Conservation (phyloP, 192 early-diverging fungal genomes). For the Phlyctochytrium arcticum region DNA sequence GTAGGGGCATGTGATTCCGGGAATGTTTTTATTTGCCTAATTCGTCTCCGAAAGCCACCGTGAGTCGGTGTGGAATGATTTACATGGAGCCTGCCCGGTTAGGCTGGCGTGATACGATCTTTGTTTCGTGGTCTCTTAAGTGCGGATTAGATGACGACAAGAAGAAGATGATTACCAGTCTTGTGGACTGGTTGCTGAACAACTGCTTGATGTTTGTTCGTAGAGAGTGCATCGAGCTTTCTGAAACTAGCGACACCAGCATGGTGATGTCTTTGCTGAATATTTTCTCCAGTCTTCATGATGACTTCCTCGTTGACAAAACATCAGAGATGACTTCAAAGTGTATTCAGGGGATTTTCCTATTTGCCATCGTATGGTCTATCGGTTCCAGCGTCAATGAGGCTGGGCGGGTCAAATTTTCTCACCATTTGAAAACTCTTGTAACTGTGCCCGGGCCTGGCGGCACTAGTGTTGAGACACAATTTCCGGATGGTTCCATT, state of each 20-base stretch:
- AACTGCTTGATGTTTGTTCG: conserved; percentile 44
- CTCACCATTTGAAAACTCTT: conserved; percentile 24
- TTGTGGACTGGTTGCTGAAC: conserved; percentile 51
- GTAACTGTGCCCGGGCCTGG: conserved; percentile 25
- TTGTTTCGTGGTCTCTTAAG: conserved; percentile 53
- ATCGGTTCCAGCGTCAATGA: conserved; percentile 50
- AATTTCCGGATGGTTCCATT: conserved; percentile 43
- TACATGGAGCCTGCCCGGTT: conserved; percentile 55
- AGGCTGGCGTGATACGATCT: conserved; percentile 52
- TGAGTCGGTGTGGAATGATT: conserved; percentile 65
- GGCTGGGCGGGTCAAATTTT: conserved; percentile 42
- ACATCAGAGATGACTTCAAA: conserved; percentile 20
- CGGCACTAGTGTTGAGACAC: conserved; percentile 34
- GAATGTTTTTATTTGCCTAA: not conserved
- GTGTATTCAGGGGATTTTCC: conserved; percentile 44
- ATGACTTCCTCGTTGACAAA: conserved; percentile 36
- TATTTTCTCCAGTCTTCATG: conserved; percentile 49
- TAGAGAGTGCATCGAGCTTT: conserved; percentile 47
- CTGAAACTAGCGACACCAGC: conserved; percentile 49
- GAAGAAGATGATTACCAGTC: conserved; percentile 28
- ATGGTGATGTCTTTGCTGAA: conserved; percentile 48
- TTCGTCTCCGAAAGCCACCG: conserved; percentile 38
- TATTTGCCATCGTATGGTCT: conserved; percentile 53
- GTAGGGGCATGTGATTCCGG: conserved; percentile 15
- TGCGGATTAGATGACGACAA: conserved; percentile 29